These are phyloP conservation scores for Verticillium tricorpus DNA, from an alignment of 2,329 filamentous ascomycete species.

Conservation along the genomic window DNA sequence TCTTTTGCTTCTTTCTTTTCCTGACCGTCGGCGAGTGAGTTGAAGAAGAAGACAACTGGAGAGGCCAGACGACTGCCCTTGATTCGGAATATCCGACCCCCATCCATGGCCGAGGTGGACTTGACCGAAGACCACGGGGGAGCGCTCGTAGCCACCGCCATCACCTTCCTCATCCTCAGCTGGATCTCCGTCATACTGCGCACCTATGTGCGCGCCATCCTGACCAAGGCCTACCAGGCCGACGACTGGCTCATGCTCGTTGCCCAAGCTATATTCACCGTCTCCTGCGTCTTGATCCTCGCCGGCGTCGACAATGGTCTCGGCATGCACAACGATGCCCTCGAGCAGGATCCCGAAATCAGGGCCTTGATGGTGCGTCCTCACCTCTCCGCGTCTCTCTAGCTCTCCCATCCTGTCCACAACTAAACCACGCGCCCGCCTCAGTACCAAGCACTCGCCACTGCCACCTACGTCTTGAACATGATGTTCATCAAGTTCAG, in stretches of 20 bases:
- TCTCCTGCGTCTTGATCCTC: constrained; percentile 42
- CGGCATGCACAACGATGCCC: constrained; percentile 41
- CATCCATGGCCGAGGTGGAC: constrained; percentile 28
- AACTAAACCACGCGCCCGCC: background rate
- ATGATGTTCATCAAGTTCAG: constrained; percentile 56
- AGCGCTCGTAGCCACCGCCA: constrained; percentile 29
- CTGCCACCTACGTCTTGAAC: constrained; percentile 43
- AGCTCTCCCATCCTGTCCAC: background rate
- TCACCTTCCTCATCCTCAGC: constrained; percentile 32
- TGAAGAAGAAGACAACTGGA: background rate
- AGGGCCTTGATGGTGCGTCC: constrained; percentile 38
- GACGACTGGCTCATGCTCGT: constrained; percentile 52
- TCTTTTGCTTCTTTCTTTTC: constrained; percentile 9
- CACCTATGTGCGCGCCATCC: constrained; percentile 36
- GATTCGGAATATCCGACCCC: background rate
- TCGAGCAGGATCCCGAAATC: constrained; percentile 34
- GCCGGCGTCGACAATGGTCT: constrained; percentile 36
- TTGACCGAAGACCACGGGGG: constrained; percentile 33
- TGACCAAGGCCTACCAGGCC: constrained; percentile 40
- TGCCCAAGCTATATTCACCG: constrained; percentile 41
- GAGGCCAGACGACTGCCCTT: constrained; percentile 1
- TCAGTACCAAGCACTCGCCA: constrained; percentile 47
- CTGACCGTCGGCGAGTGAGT: constrained; percentile 1
- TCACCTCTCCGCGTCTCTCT: background rate
- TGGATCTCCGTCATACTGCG: constrained; percentile 38